Evolutionary conservation across 768 basidiomycete species (phyloP).

Genomic region (Goffeauzyma gilvescens): DNA sequence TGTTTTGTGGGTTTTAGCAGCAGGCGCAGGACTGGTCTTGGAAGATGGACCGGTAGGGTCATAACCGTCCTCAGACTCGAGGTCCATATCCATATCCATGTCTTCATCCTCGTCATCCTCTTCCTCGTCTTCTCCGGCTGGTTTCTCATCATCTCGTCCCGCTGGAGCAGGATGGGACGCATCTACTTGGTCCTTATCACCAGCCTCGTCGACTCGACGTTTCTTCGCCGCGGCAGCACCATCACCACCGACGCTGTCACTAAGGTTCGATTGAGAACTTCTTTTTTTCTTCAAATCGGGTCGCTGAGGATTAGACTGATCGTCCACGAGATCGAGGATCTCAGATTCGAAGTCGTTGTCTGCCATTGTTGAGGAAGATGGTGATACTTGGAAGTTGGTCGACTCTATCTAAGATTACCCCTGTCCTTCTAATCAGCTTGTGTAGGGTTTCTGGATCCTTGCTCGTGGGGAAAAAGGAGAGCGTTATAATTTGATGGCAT

Average conservation of each 20-base stretch:
- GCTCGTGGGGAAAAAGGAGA: no score
- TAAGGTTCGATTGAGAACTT: no score
- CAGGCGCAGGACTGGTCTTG: constrained; percentile 6
- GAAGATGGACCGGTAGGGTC: no score
- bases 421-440: no score
- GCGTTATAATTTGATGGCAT: no score
- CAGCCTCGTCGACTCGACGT: constrained; percentile 9
- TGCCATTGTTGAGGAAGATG: no score
- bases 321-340: constrained; percentile 9
- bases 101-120: constrained; percentile 10
- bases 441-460: no score
- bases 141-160: background rate
- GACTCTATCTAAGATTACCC: no score
- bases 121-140: constrained; percentile 1
- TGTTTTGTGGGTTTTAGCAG: background rate
- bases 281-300: constrained; percentile 2
- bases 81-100: constrained; percentile 20
- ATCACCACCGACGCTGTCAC: constrained; percentile 1
- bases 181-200: constrained; percentile 7
- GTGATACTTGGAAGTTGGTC: no score
- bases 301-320: constrained; percentile 1
- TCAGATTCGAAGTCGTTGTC: constrained; percentile 12
- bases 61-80: constrained; percentile 23
- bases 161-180: background rate
- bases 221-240: background rate